phyloP scores from a whole-genome alignment of 2,329 filamentous ascomycete species.

The Hymenoscyphus occultus region DNA sequence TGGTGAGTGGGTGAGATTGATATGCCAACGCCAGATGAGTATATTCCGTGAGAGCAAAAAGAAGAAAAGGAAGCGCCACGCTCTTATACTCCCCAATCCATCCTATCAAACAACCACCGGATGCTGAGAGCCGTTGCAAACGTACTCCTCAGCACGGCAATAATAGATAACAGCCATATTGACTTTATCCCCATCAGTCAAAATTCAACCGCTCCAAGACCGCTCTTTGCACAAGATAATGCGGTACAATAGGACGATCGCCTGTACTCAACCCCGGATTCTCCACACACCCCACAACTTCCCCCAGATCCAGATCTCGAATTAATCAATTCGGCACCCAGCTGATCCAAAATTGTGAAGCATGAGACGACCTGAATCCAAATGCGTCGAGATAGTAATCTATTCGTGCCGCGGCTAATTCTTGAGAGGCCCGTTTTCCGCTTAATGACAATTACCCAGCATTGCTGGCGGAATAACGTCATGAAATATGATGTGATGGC shows the following conservation, averaged over 20 bases:
- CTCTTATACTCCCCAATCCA: background rate
- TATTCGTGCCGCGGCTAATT: slow-evolving; percentile 12
- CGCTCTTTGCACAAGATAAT: background rate
- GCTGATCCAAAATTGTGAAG: slow-evolving; percentile 6
- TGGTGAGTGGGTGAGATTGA: background rate
- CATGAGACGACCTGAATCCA: background rate
- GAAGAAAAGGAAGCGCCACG: background rate
- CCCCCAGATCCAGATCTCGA: slow-evolving; percentile 4
- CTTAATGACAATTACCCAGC: slow-evolving; percentile 13
- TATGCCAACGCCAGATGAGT: too few relatives aligned
- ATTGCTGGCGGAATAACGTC: slow-evolving; percentile 3
- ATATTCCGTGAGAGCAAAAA: background rate
- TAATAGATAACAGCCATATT: background rate
- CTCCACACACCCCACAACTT: slow-evolving; percentile 12
- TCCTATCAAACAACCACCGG: background rate
- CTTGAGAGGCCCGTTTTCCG: slow-evolving; percentile 4
- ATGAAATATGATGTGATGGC: background rate
- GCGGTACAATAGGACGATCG: background rate
- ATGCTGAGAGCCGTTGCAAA: background rate
- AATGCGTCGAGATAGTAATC: slow-evolving; percentile 5
- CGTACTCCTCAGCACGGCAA: background rate
- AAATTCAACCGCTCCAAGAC: background rate
- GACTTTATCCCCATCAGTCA: slow-evolving; percentile 1
- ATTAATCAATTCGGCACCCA: slow-evolving; percentile 7
- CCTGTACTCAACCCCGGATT: background rate